phyloP scores from a whole-genome alignment of 1,139 yeast genomes.

The Chernovozyma sophiae-reginae region DNA sequence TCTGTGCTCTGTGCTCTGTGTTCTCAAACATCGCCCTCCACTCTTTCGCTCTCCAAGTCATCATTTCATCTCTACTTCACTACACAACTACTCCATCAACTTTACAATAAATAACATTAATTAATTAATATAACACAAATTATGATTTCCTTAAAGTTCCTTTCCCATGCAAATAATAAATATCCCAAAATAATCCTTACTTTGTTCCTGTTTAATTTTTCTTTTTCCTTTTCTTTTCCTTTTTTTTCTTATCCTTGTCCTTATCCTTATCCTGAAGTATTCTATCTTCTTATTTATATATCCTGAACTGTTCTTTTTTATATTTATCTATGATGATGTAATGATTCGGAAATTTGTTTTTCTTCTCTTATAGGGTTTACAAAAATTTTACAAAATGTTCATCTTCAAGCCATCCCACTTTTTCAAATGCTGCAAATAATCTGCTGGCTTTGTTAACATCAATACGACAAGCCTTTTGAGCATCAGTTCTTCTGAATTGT shows the following conservation, averaged over 20 bases:
- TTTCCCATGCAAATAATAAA: no score
- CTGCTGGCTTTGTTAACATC: constrained; percentile 96
- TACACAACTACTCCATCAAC: no score
- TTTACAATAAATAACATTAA: not conserved
- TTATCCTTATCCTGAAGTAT: no score
- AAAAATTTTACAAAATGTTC: constrained; percentile 56
- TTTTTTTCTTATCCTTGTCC: constrained; percentile 1
- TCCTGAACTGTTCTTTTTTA: not conserved
- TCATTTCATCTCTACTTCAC: no score
- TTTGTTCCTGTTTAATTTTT: no score
- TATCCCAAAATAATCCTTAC: no score
- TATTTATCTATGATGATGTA: no score
- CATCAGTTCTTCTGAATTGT: constrained; percentile 94
- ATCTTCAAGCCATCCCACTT: constrained; percentile 93
- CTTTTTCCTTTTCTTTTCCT: not conserved
- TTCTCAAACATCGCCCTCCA: no score
- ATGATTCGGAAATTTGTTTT: not conserved
- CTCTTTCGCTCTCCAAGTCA: no score
- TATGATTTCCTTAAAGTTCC: not conserved
- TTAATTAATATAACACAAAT: no score
- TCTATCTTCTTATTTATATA: not conserved
- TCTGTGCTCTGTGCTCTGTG: no score
- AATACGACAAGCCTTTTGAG: constrained; percentile 94
- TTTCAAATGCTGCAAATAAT: constrained; percentile 87
- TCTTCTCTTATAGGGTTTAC: constrained; percentile 9